phyloP scores from a whole-genome alignment of 352 stramenopile genomes.

The Phytophthora sansomeana region DNA sequence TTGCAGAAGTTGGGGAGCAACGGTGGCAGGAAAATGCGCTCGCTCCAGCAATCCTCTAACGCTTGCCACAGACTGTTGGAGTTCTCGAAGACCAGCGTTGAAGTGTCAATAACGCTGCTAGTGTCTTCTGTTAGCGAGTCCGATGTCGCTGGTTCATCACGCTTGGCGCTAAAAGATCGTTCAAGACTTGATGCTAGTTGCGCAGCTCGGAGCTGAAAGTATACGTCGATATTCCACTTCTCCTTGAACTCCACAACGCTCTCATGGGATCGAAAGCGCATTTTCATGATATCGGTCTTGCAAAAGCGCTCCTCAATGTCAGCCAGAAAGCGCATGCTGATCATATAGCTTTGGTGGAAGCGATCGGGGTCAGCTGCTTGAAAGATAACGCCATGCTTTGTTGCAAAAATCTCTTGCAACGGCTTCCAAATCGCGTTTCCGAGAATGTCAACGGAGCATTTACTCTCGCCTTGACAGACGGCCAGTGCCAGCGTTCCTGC shows the following conservation, averaged over 20 bases:
- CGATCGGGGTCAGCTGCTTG: constrained; percentile 77
- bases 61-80: constrained; percentile 57
- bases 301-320: constrained; percentile 67
- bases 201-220: constrained; percentile 81
- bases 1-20: constrained; percentile 74
- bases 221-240: constrained; percentile 91
- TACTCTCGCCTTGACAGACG: constrained; percentile 72
- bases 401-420: constrained; percentile 66
- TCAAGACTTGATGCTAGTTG: constrained; percentile 63
- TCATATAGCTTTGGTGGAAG: constrained; percentile 86
- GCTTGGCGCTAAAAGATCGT: constrained; percentile 52
- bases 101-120: constrained; percentile 5
- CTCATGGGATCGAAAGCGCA: constrained; percentile 73
- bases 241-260: constrained; percentile 85
- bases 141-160: constrained; percentile 27
- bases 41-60: constrained; percentile 68
- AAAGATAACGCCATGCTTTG: constrained; percentile 86
- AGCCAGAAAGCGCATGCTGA: constrained; percentile 76
- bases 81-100: constrained; percentile 53
- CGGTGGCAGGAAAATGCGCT: constrained; percentile 60
- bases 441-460: constrained; percentile 80
- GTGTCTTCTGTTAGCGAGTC: constrained; percentile 4
- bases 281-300: constrained; percentile 60
- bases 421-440: constrained; percentile 88
- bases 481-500: constrained; percentile 59